phyloP scores from a whole-genome alignment of 495 filamentous ascomycete species.

The Tuber brumale region DNA sequence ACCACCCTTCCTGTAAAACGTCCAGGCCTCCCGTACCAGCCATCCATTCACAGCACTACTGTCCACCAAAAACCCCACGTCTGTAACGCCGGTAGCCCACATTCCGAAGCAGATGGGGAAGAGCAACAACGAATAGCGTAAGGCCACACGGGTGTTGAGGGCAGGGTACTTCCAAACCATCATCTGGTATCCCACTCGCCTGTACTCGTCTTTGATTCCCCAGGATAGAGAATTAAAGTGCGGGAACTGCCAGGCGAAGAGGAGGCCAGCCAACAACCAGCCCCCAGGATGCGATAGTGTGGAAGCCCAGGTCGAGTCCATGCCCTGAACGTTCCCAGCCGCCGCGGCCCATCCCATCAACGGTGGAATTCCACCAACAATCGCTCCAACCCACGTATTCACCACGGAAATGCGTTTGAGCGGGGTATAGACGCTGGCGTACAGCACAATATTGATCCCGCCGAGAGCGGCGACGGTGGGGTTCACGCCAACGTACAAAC shows the following conservation, averaged over 20 bases:
- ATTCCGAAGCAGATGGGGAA: slow-evolving; percentile 80
- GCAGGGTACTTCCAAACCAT: slow-evolving; percentile 80
- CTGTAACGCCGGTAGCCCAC: slow-evolving; percentile 75
- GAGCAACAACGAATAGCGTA: slow-evolving; percentile 80
- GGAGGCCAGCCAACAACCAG: slow-evolving; percentile 75
- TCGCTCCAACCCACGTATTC: slow-evolving; percentile 92
- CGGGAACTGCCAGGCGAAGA: slow-evolving; percentile 97
- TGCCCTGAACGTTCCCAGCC: slow-evolving; percentile 49
- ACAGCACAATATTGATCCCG: slow-evolving; percentile 75
- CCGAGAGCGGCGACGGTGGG: slow-evolving; percentile 85
- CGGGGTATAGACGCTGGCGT: slow-evolving; percentile 87
- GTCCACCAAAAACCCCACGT: slow-evolving; percentile 74
- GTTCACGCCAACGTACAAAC: slow-evolving; percentile 84
- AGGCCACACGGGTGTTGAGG: slow-evolving; percentile 73
- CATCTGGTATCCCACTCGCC: slow-evolving; percentile 81
- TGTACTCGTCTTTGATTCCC: slow-evolving; percentile 83
- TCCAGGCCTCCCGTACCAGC: slow-evolving; percentile 72
- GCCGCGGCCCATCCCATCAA: slow-evolving; percentile 98
- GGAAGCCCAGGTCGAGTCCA: slow-evolving; percentile 46
- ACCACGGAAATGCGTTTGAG: slow-evolving; percentile 78
- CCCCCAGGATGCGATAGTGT: slow-evolving; percentile 76
- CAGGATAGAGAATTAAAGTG: slow-evolving; percentile 93
- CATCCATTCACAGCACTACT: slow-evolving; percentile 79
- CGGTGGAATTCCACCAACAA: slow-evolving; percentile 89
- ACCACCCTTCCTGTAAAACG: slow-evolving; percentile 74